These are phyloP conservation scores for Stephanodiscus triporus DNA, from an alignment of 108 stramenopile species.

Conservation along the genomic window DNA sequence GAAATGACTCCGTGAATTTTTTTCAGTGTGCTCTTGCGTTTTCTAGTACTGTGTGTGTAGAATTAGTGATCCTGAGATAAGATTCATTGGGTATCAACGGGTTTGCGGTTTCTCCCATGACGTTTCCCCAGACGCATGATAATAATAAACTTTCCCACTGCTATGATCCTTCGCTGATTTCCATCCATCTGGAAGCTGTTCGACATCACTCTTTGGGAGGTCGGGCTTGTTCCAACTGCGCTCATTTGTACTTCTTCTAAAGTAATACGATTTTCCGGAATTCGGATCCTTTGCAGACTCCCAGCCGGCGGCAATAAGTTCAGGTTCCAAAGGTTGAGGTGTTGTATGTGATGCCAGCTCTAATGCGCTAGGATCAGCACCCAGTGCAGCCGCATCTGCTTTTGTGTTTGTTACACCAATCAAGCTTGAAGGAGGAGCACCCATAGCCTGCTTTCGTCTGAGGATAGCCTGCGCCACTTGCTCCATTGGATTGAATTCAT, in stretches of 20 bases:
- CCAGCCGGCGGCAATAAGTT: slow-evolving; percentile 40
- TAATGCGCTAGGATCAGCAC: slow-evolving; percentile 21
- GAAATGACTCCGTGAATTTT: background rate
- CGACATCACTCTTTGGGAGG: background rate
- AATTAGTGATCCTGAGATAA: background rate
- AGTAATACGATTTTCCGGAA: slow-evolving; percentile 78
- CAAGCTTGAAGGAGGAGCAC: slow-evolving; percentile 35
- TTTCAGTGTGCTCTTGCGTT: background rate
- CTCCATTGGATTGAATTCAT: slow-evolving; percentile 76
- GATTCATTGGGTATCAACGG: background rate
- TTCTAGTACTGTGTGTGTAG: background rate
- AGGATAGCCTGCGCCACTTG: slow-evolving; percentile 66
- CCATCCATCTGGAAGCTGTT: slow-evolving; percentile 73
- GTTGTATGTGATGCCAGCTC: background rate
- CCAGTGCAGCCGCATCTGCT: slow-evolving; percentile 45
- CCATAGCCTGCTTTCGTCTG: slow-evolving; percentile 54
- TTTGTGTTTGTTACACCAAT: slow-evolving; percentile 15
- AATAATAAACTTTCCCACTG: slow-evolving; percentile 73
- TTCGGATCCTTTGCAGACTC: slow-evolving; percentile 66
- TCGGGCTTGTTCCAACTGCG: slow-evolving; percentile 65
- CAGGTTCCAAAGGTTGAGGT: slow-evolving; percentile 22
- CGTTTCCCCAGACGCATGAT: slow-evolving; percentile 65
- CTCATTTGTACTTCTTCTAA: slow-evolving; percentile 60
- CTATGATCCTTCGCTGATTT: slow-evolving; percentile 56
- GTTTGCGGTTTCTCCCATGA: slow-evolving; percentile 64